A percentile compares a stretch with the other conserved stretches of the same genome.
Conservation (phyloP, 75 land plant species). For the Pinus tabuliformis region DNA sequence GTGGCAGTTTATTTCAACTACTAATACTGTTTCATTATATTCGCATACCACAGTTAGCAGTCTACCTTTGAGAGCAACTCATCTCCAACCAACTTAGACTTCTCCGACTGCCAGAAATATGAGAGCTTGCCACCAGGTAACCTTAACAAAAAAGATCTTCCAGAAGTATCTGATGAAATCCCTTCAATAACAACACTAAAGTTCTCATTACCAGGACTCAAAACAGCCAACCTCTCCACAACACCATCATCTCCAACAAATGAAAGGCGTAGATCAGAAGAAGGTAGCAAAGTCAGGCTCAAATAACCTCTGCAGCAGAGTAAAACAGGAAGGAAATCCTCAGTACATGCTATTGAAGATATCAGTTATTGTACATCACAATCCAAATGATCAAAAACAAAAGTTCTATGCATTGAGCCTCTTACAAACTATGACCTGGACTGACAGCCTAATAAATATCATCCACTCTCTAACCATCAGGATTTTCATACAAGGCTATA, state of each 20-base stretch:
- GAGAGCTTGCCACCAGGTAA: conserved; percentile 22
- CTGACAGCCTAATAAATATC: not conserved
- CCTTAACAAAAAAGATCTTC: conserved; percentile 70
- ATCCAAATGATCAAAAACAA: not conserved
- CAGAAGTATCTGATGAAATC: conserved; percentile 68
- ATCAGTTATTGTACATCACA: not conserved
- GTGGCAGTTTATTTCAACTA: not conserved
- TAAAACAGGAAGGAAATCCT: not conserved
- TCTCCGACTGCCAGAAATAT: conserved; percentile 92
- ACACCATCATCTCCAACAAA: conserved; percentile 75
- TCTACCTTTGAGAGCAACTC: conserved; percentile 73
- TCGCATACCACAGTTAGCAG: not conserved
- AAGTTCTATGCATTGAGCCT: too few species aligned
- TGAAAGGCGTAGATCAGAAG: conserved; percentile 79
- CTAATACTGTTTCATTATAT: not conserved
- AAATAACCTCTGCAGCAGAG: conserved; percentile 63
- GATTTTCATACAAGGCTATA: too few species aligned
- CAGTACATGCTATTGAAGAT: not conserved
- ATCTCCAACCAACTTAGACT: conserved; percentile 54
- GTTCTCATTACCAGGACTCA: conserved; percentile 29
- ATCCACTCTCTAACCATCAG: too few species aligned
- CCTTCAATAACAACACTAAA: conserved; percentile 44
- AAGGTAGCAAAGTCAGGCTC: conserved; percentile 69
- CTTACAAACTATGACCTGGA: not conserved
- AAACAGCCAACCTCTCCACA: conserved; percentile 55